Conservation (phyloP, 2,329 filamentous ascomycete genomes). For the Lecanoromycetidae sp. region DNA sequence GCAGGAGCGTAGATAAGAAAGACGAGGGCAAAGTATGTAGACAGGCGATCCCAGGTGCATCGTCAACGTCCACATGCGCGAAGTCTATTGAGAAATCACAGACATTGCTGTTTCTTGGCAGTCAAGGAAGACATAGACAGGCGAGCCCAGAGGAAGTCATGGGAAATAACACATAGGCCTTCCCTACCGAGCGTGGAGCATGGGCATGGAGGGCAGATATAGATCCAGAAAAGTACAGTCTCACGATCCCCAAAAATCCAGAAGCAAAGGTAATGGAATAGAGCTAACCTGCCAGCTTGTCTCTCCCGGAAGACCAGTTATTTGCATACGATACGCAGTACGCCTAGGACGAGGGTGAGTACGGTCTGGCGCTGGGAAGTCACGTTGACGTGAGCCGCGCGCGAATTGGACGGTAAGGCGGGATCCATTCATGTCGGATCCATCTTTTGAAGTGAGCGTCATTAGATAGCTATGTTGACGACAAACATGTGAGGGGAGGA, state of each 20-base stretch:
- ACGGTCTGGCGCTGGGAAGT: slow-evolving; percentile 53
- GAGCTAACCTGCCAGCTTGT: slow-evolving; percentile 99
- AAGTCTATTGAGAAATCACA: no score
- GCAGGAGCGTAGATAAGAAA: neutral
- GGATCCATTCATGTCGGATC: slow-evolving; percentile 95
- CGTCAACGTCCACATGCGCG: no score
- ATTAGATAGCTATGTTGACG: neutral
- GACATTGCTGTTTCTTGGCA: no score
- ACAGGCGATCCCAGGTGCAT: no score
- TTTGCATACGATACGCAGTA: slow-evolving; percentile 93
- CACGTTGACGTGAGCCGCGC: slow-evolving; percentile 64
- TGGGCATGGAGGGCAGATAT: neutral
- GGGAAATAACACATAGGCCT: slow-evolving; percentile 13
- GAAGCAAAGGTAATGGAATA: slow-evolving; percentile 13
- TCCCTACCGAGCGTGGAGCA: neutral
- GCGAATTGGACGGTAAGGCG: slow-evolving; percentile 97
- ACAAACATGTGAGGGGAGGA: neutral
- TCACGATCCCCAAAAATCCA: slow-evolving; percentile 9
- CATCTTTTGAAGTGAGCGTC: slow-evolving; percentile 50
- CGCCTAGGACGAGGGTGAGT: slow-evolving; percentile 72
- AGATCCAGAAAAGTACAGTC: slow-evolving; percentile 4
- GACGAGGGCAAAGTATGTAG: neutral
- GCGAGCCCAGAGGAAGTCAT: slow-evolving; percentile 29
- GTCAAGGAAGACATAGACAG: slow-evolving; percentile 22
- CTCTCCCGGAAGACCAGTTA: slow-evolving; percentile 90